Evolutionary conservation across 805 yeast genomes (phyloP), one percentile per base, ranked within the genome.

Genomic region (Metschnikowia rubicola): DNA sequence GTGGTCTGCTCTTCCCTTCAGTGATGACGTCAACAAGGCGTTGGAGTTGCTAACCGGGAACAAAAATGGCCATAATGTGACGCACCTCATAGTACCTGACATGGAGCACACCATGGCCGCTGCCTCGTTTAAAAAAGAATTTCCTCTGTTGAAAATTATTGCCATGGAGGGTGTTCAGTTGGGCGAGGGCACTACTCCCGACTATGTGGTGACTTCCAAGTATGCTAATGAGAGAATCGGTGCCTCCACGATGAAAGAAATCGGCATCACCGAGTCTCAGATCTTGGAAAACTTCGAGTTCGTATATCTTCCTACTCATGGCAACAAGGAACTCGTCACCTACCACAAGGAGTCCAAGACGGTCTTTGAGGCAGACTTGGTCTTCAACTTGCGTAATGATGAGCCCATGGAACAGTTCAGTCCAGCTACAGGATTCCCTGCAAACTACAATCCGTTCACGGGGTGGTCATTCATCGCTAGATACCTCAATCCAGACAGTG

Each of bases 51-150:
- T 66, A 17, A 65, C 65, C 15, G 61, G 64, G 3, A 62, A 68
- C 1, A 63, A 64, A 39, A 47, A 65, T 10, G 55, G 61, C 30
- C 59, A 55, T 50, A 70, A 73, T 29, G 70, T 81, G 35, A 61
- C 75, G 2, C 76, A 80, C 51, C 66, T 81, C 33, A 70, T 85
- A 36, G 71, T 84, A 39, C 88, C 89, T 2, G 87, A 84, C 57
- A 57, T 53, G 30, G 86, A 81, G 52, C 90, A 84, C 58, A 80
- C 86, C 1, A 65, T 84, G 79, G 86, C 84, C 3, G 78, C 83
- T 10, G 58, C 63, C 26, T 74, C 77, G 11, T 77, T 83, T 64
- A 75, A 78, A 58, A 66, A 70, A 15, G 62, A 65, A 44, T 74
- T 67, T 59, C 86, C 88, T 3, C 57, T 68, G 2, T 62, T 79